Conservation (phyloP, 2,329 filamentous ascomycete species). For the Exophiala lecanii-corni region DNA sequence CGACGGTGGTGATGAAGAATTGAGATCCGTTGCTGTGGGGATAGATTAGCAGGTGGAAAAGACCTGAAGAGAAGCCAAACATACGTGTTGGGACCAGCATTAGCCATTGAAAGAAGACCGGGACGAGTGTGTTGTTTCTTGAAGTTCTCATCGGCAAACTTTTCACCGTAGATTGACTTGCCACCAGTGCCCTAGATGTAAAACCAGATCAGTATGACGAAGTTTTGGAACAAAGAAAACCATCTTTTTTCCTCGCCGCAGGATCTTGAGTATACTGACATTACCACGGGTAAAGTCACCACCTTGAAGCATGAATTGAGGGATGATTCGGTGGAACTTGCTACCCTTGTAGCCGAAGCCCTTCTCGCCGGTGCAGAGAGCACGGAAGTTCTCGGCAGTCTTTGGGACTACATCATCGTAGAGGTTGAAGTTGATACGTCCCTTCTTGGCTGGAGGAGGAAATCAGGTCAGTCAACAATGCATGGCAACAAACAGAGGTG, state of each 20-base stretch:
- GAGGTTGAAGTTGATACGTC: conserved; percentile 85
- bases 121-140: conserved; percentile 63
- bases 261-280: conserved; percentile 74
- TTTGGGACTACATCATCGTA: conserved; percentile 82
- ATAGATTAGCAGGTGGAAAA: conserved; percentile 3
- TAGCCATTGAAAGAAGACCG: conserved; percentile 62
- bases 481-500: background rate
- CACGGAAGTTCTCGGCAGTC: conserved; percentile 67
- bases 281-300: conserved; percentile 64
- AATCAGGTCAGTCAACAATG: conserved; percentile 30
- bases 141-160: conserved; percentile 68
- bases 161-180: conserved; percentile 63
- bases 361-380: conserved; percentile 63
- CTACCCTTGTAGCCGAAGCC: conserved; percentile 64
- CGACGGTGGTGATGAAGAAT: conserved; percentile 68
- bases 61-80: conserved; percentile 26
- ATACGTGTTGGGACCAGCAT: conserved; percentile 76
- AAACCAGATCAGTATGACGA: conserved; percentile 57
- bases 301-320: conserved; percentile 67
- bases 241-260: conserved; percentile 61
- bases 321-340: conserved; percentile 66
- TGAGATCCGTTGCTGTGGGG: conserved; percentile 61
- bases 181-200: conserved; percentile 75
- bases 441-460: conserved; percentile 57
- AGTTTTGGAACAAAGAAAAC: conserved; percentile 62